A percentile compares a stretch with the other conserved stretches of the same genome.
phyloP scores from a whole-genome alignment of 108 stramenopile genomes.

The Skeletonema marinoi region DNA sequence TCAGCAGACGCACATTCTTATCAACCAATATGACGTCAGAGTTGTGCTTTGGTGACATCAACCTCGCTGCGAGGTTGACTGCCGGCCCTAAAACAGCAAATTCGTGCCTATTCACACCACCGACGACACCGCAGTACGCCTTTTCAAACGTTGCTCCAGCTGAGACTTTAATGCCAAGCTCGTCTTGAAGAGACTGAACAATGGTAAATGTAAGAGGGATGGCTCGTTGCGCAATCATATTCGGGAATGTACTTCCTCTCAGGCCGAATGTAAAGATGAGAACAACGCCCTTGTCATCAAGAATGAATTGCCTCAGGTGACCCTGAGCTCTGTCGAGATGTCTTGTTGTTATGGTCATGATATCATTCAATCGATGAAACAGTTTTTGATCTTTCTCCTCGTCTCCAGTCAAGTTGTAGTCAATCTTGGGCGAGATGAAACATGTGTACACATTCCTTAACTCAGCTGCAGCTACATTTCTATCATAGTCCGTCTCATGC shows the following conservation, averaged over 20 bases:
- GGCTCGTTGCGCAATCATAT: conserved; percentile 69
- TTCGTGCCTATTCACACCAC: conserved; percentile 69
- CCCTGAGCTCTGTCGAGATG: conserved; percentile 57
- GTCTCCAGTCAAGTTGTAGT: conserved; percentile 47
- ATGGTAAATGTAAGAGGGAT: conserved; percentile 61
- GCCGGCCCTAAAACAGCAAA: conserved; percentile 75
- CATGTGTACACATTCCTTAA: conserved; percentile 66
- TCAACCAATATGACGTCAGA: conserved; percentile 79
- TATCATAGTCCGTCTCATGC: conserved; percentile 26
- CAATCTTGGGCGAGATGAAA: conserved; percentile 62
- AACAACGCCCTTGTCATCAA: conserved; percentile 81
- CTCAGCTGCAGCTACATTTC: conserved; percentile 68
- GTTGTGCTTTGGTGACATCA: conserved; percentile 62
- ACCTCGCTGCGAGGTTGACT: conserved; percentile 74
- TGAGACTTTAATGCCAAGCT: conserved; percentile 58
- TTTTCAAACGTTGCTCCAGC: conserved; percentile 72
- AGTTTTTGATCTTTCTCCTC: conserved; percentile 39
- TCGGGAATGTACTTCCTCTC: conserved; percentile 72
- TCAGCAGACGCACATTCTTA: conserved; percentile 55
- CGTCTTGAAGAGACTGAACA: conserved; percentile 54
- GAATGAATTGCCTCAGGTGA: conserved; percentile 78
- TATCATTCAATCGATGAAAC: conserved; percentile 59
- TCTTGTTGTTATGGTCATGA: conserved; percentile 63
- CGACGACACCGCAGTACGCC: conserved; percentile 79
- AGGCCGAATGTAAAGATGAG: conserved; percentile 82